Conservation (phyloP, 495 filamentous ascomycete species). For the Collariella sp. region DNA sequence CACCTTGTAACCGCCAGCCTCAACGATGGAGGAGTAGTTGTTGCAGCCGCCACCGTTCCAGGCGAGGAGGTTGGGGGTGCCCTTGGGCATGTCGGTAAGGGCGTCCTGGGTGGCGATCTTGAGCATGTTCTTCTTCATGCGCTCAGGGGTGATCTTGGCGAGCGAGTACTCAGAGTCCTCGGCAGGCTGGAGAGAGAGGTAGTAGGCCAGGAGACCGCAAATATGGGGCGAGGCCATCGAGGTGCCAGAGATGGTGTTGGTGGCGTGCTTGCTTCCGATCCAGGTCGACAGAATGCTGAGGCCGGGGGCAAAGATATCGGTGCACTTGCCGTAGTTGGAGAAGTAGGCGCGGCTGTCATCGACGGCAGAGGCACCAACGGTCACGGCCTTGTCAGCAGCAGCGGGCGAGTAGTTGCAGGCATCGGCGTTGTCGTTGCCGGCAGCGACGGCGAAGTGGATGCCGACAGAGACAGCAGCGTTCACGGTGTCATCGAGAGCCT, state of each 20-base stretch:
- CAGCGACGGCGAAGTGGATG: constrained; percentile 94
- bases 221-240: constrained; percentile 99
- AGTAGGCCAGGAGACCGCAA: constrained; percentile 92
- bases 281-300: constrained; percentile 96
- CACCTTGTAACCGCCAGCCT: constrained; percentile 52
- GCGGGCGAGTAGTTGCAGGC: constrained; percentile 99
- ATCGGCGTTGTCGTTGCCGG: constrained; percentile 96
- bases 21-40: constrained; percentile 83
- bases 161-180: constrained; percentile 83
- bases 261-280: constrained; percentile 87
- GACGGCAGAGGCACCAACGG: constrained; percentile 90
- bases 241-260: constrained; percentile 98
- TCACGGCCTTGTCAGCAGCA: constrained; percentile 84
- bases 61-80: constrained; percentile 81
- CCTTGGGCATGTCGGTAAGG: constrained; percentile 73
- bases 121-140: constrained; percentile 86
- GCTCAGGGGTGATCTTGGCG: constrained; percentile 80
- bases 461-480: constrained; percentile 87
- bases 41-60: constrained; percentile 96
- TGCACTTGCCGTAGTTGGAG: constrained; percentile 99
- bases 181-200: constrained; percentile 88
- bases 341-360: constrained; percentile 97
- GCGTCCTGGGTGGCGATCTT: constrained; percentile 70
- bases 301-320: constrained; percentile 97
- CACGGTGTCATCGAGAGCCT: constrained; percentile 80